Evolutionary conservation across 345 rosid genomes (phyloP).

Genomic region (Pistacia integerrima): DNA sequence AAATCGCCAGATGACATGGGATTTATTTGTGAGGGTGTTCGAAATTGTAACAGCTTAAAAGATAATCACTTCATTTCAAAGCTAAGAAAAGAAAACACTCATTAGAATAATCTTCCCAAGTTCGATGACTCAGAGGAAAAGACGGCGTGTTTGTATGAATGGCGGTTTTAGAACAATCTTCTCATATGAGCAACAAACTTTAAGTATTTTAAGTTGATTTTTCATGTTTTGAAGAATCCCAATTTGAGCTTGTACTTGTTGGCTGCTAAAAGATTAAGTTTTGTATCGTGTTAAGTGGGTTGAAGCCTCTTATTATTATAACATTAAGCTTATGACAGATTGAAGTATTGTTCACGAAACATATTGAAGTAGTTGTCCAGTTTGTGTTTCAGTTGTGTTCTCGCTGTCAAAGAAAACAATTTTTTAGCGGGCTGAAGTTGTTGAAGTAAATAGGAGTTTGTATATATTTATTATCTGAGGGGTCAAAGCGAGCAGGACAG

Average conservation of each 20-base stretch:
- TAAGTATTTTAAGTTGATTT: background rate
- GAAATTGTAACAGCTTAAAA: too few species aligned
- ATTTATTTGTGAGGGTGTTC: too few species aligned
- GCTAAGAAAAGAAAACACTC: too few species aligned
- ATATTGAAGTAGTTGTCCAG: background rate
- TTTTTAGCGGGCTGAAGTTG: background rate
- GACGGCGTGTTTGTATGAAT: background rate
- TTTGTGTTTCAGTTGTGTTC: background rate
- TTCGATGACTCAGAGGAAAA: constrained; percentile 21
- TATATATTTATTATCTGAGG: background rate
- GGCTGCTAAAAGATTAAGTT: background rate
- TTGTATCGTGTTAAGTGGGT: background rate
- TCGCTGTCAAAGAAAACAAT: background rate
- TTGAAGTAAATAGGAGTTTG: background rate
- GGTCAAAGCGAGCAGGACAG: background rate
- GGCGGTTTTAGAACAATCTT: background rate
- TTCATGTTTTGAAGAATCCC: background rate
- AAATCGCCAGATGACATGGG: too few species aligned
- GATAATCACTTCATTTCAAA: too few species aligned
- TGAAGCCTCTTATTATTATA: background rate
- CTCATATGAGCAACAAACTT: too few species aligned
- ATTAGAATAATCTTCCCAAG: background rate
- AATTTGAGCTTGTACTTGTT: background rate
- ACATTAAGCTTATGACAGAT: background rate
- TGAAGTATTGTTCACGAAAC: background rate